Conservation (phyloP, 2,329 filamentous ascomycete genomes). For the Pseudogymnoascus sp. region DNA sequence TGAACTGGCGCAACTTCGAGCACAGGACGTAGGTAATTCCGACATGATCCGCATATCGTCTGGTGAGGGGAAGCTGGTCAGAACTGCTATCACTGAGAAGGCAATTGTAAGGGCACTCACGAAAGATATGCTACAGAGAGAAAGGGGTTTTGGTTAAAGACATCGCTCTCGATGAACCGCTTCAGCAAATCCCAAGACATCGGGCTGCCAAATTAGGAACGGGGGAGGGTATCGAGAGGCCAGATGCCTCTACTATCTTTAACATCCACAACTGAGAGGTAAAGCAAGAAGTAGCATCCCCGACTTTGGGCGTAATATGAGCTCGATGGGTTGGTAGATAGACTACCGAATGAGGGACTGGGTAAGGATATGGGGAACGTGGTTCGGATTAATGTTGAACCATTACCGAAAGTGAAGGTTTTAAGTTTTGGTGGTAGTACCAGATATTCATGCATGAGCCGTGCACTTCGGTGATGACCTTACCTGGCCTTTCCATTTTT, state of each 20-base stretch:
- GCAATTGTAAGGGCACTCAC: slow-evolving; percentile 39
- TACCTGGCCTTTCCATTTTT: slow-evolving; percentile 1
- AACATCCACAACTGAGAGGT: slow-evolving; percentile 6
- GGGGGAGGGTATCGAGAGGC: not conserved
- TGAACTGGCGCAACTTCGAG: slow-evolving; percentile 81
- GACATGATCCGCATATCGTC: slow-evolving; percentile 82
- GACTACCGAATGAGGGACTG: not conserved
- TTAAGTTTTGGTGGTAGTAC: slow-evolving; percentile 3
- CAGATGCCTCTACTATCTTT: slow-evolving; percentile 8
- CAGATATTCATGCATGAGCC: slow-evolving; percentile 2
- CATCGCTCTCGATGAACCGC: slow-evolving; percentile 87
- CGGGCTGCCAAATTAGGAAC: slow-evolving; percentile 24
- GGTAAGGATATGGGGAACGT: slow-evolving; percentile 6
- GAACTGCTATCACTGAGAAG: slow-evolving; percentile 13
- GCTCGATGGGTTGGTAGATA: slow-evolving; percentile 1
- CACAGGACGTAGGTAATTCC: slow-evolving; percentile 86
- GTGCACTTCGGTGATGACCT: not conserved
- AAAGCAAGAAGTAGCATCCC: slow-evolving; percentile 3
- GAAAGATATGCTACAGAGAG: slow-evolving; percentile 83
- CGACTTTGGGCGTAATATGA: slow-evolving; percentile 6
- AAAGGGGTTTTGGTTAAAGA: slow-evolving; percentile 87
- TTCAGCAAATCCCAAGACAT: slow-evolving; percentile 84
- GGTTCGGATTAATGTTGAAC: slow-evolving; percentile 1
- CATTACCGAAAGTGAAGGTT: slow-evolving; percentile 5
- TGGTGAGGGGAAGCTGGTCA: slow-evolving; percentile 31